phyloP scores from a whole-genome alignment of 2,329 filamentous ascomycete species.

The Dothistroma pini region DNA sequence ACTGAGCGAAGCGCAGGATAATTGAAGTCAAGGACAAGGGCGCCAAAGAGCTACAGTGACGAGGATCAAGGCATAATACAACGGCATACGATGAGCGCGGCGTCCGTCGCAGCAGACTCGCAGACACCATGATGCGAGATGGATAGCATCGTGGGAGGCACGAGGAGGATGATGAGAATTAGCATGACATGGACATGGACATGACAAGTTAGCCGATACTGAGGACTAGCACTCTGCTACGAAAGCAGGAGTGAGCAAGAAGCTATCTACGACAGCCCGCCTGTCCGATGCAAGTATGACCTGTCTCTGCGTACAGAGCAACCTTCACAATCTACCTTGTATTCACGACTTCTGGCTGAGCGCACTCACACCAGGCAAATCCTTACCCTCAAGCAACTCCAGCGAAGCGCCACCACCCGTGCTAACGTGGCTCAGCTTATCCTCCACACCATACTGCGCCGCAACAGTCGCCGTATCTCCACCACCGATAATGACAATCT shows the following conservation, averaged over 20 bases:
- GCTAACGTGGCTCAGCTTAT: conserved; percentile 96
- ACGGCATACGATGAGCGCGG: neutral
- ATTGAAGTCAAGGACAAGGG: too few species aligned
- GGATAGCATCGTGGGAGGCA: neutral
- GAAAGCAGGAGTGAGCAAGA: neutral
- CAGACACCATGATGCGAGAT: neutral
- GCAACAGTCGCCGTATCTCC: conserved; percentile 98
- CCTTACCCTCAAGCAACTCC: conserved; percentile 97
- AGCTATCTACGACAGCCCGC: conserved; percentile 7
- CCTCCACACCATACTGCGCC: conserved; percentile 93
- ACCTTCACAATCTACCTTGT: conserved; percentile 14
- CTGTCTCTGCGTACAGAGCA: neutral
- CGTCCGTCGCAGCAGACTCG: neutral
- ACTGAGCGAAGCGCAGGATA: neutral
- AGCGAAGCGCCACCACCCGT: conserved; percentile 94
- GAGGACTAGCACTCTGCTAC: neutral
- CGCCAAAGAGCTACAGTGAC: too few species aligned
- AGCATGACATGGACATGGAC: neutral
- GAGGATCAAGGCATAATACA: neutral
- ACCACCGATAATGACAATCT: conserved; percentile 98
- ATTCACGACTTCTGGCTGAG: conserved; percentile 56
- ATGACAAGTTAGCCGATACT: neutral
- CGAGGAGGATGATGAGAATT: neutral
- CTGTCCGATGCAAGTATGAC: too few species aligned
- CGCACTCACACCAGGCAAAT: conserved; percentile 85